Evolutionary conservation across 805 yeast genomes (phyloP), one percentile per base, ranked within the genome.

Genomic region (Hanseniaspora thailandica): DNA sequence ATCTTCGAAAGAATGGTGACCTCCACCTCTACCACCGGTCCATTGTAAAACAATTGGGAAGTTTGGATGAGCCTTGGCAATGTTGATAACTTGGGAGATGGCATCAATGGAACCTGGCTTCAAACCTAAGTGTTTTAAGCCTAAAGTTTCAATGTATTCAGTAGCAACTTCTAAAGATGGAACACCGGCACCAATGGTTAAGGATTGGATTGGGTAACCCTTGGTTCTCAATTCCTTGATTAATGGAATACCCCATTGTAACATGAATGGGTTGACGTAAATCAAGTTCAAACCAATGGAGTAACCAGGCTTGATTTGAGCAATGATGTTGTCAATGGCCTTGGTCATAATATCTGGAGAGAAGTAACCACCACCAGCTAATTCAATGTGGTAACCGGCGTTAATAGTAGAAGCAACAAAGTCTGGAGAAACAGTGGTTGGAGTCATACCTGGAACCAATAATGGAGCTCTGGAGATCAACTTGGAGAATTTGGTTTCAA

Each of bases 1-100:
- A 73, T 93, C 99, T 76, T 93, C 99, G 66, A 81, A 93, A 48
- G 97, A 90, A 71, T 93, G 99, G 70, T 93, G 99, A 66, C 99
- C 99, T 78, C 99, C 99, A 74, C 97, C 99, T 78, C 99, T 89
- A 71, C 99, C 99, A 78, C 97, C 98, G 56, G 99, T 93, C 99
- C 99, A 93, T 76, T 93, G 98, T 62, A 93, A 73, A 54, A 93
- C 90, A 64, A 93, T 87, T 59, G 98, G 99, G 89, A 93, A 93
- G 58, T 69, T 73, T 60, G 98, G 98, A 72, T 89, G 95, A 47
- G 95, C 89, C 66, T 85, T 86, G 53, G 99, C 98, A 66, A 93
- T 93, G 57, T 83, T 72, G 62, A 93, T 81, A 60, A 81, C 86
- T 69, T 85, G 90, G 59, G 81, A 75, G 64, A 93, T 87, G 43